phyloP scores from a whole-genome alignment of 2,329 filamentous ascomycete species.

The Boeremia lycopersici region DNA sequence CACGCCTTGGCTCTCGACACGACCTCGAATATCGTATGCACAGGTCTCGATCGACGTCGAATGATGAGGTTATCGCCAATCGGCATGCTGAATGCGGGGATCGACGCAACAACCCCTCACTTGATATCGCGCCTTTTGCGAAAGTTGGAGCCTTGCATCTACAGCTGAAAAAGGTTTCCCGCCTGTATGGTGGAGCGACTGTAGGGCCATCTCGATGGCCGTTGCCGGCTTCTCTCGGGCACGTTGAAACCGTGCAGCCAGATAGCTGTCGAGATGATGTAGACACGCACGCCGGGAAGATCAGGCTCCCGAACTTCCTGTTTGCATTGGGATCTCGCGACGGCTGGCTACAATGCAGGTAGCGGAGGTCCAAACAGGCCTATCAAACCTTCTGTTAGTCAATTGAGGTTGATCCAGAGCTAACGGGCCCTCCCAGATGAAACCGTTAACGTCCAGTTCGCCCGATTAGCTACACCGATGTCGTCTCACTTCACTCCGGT shows the following conservation, averaged over 20 bases:
- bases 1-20: not conserved
- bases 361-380: not conserved
- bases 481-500: not conserved
- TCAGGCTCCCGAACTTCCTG: not conserved
- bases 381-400: not conserved
- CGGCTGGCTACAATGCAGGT: not conserved
- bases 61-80: not conserved
- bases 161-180: not conserved
- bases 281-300: not conserved
- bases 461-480: not conserved
- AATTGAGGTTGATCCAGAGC: not conserved
- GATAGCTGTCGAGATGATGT: not conserved
- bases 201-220: not conserved
- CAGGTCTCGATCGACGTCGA: not conserved
- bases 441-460: not conserved
- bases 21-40: not conserved
- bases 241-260: constrained; percentile 2
- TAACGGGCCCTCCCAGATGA: not conserved
- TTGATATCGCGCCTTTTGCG: not conserved
- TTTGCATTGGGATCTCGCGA: not conserved
- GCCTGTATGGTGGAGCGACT: not conserved
- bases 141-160: constrained; percentile 1
- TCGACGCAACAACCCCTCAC: constrained; percentile 12
- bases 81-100: constrained; percentile 4
- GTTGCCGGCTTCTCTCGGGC: not conserved